A percentile compares a stretch with the other conserved stretches of the same genome.
These are phyloP conservation scores for Macrolepiota albuminosa DNA, from an alignment of 768 basidiomycete genomes.

Conservation along the genomic window DNA sequence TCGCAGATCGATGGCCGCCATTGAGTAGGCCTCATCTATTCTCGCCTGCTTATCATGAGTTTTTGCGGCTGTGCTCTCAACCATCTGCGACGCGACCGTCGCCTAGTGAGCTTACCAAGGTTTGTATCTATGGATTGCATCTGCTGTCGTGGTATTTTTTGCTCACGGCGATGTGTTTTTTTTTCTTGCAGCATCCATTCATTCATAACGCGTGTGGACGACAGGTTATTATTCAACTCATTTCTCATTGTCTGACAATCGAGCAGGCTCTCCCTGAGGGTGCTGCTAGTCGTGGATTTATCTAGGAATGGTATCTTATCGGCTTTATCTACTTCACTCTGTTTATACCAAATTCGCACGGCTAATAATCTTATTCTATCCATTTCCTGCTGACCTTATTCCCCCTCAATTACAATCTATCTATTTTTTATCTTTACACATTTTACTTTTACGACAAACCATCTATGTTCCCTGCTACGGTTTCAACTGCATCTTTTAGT, in stretches of 20 bases:
- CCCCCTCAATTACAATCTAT: slow-evolving; percentile 2
- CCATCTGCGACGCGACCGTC: slow-evolving; percentile 51
- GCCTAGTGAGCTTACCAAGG: slow-evolving; percentile 54
- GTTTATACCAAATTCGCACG: not conserved
- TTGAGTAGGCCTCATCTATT: slow-evolving; percentile 54
- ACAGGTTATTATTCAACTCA: slow-evolving; percentile 58
- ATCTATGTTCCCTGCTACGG: slow-evolving; percentile 60
- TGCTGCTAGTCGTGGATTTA: slow-evolving; percentile 16
- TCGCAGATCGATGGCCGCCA: slow-evolving; percentile 63
- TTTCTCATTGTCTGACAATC: slow-evolving; percentile 63
- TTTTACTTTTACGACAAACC: slow-evolving; percentile 27
- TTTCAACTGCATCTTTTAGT: slow-evolving; percentile 70
- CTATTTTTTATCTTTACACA: slow-evolving; percentile 14
- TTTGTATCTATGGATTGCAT: slow-evolving; percentile 25
- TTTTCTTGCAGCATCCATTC: slow-evolving; percentile 47
- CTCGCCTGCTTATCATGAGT: slow-evolving; percentile 69
- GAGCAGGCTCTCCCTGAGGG: slow-evolving; percentile 41
- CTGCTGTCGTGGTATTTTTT: not conserved
- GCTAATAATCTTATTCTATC: not conserved
- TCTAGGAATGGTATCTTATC: slow-evolving; percentile 4
- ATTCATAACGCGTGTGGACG: slow-evolving; percentile 67
- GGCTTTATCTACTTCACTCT: slow-evolving; percentile 1
- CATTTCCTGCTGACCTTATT: not conserved
- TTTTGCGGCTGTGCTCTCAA: slow-evolving; percentile 62
- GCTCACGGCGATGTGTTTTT: not conserved